Conservation (phyloP, 805 yeast species). For the Lachancea nothofagi region DNA sequence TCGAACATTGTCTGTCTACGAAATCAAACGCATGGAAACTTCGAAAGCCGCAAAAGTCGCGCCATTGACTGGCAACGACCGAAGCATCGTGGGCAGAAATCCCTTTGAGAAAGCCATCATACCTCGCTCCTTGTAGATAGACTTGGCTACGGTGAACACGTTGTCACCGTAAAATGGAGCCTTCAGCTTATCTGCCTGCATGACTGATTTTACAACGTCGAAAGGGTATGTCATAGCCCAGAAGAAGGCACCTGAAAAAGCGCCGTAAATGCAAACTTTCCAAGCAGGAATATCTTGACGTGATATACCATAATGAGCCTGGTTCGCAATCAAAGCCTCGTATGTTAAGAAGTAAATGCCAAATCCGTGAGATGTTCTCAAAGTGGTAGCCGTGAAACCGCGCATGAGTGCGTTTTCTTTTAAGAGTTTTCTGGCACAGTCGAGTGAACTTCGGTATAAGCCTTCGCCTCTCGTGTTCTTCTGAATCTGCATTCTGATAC, state of each 20-base stretch:
- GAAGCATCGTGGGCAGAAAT: slow-evolving; percentile 81
- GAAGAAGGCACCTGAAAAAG: slow-evolving; percentile 80
- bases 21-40: slow-evolving; percentile 68
- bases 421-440: slow-evolving; percentile 44
- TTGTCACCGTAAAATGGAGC: slow-evolving; percentile 56
- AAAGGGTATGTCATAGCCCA: slow-evolving; percentile 85
- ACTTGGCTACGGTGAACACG: slow-evolving; percentile 52
- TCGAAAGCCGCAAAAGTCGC: slow-evolving; percentile 95
- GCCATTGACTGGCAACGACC: slow-evolving; percentile 98
- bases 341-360: slow-evolving; percentile 87
- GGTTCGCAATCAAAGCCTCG: slow-evolving; percentile 71
- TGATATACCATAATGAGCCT: slow-evolving; percentile 35
- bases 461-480: slow-evolving; percentile 38
- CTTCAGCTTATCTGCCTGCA: slow-evolving; percentile 67
- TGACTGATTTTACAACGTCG: slow-evolving; percentile 83
- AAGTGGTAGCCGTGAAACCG: slow-evolving; percentile 76
- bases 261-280: slow-evolving; percentile 85
- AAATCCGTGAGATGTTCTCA: slow-evolving; percentile 82
- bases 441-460: slow-evolving; percentile 48
- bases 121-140: slow-evolving; percentile 56
- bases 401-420: slow-evolving; percentile 58
- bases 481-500: slow-evolving; percentile 82
- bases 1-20: background rate
- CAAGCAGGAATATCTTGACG: slow-evolving; percentile 82
- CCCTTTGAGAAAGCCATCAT: slow-evolving; percentile 81